A percentile compares a stretch with the other conserved stretches of the same genome.
Conservation (phyloP, 352 stramenopile species). For the Phytophthora macrochlamydospora region DNA sequence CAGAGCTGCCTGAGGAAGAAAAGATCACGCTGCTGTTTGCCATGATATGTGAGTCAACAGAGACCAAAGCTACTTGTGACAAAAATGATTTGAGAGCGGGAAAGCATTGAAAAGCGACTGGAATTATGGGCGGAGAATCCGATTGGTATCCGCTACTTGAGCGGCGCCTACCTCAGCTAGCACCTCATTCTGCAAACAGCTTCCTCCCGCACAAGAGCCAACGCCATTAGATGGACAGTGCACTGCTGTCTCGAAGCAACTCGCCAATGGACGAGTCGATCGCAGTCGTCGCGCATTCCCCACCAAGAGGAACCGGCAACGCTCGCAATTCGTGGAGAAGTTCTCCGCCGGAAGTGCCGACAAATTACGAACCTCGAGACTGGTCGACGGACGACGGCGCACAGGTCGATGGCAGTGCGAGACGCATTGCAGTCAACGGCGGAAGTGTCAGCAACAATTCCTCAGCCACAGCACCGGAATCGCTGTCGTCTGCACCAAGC, state of each 20-base stretch:
- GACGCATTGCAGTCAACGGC: slow-evolving; percentile 23
- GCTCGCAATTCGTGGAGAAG: slow-evolving; percentile 22
- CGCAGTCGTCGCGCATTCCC: slow-evolving; percentile 23
- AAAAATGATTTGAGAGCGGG: not conserved
- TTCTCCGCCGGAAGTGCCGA: slow-evolving; percentile 7
- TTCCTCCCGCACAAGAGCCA: slow-evolving; percentile 5
- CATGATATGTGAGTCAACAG: not conserved
- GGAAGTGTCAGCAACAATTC: slow-evolving; percentile 7
- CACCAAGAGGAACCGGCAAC: slow-evolving; percentile 4
- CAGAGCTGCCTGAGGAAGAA: no score
- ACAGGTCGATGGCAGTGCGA: slow-evolving; percentile 23
- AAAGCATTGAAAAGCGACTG: not conserved
- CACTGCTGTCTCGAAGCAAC: slow-evolving; percentile 18
- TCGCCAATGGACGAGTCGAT: slow-evolving; percentile 23
- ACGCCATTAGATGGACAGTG: slow-evolving; percentile 22
- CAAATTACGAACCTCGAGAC: slow-evolving; percentile 23
- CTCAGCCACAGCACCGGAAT: not conserved
- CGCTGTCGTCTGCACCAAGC: not conserved
- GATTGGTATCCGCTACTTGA: not conserved
- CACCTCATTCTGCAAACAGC: slow-evolving; percentile 19
- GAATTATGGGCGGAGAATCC: not conserved
- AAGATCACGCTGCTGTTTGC: no score
- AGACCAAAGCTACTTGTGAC: not conserved
- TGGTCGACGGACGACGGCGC: slow-evolving; percentile 28
- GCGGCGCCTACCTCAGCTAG: not conserved